A percentile compares a stretch with the other conserved stretches of the same genome.
phyloP scores from a whole-genome alignment of 805 yeast species.

The Middelhovenomyces tepae region DNA sequence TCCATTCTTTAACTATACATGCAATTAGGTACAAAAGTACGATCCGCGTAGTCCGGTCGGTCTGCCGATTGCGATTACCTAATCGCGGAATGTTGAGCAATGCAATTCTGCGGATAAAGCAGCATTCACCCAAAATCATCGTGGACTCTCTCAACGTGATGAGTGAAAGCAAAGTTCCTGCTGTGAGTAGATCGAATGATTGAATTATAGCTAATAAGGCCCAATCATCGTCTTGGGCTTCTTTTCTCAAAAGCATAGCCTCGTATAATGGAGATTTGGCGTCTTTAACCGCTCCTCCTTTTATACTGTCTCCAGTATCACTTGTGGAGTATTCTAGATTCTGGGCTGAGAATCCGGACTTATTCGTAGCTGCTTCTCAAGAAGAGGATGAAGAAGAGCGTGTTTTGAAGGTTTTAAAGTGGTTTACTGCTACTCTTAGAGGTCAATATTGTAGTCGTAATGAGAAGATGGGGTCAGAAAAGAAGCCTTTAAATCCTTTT shows the following conservation, averaged over 20 bases:
- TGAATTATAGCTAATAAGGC: constrained; percentile 3
- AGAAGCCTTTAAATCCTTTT: constrained; percentile 95
- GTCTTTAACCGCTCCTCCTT: constrained; percentile 94
- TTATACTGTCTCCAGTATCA: constrained; percentile 84
- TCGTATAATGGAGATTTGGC: constrained; percentile 91
- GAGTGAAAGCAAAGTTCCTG: constrained; percentile 16
- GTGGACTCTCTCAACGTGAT: too few relatives aligned
- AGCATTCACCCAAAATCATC: too few relatives aligned
- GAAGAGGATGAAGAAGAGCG: constrained; percentile 45
- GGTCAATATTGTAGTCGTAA: constrained; percentile 91
- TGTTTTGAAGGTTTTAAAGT: constrained; percentile 71
- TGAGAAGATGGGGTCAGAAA: constrained; percentile 89
- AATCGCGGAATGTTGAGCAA: too few relatives aligned
- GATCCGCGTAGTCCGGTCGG: too few relatives aligned
- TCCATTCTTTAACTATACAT: too few relatives aligned
- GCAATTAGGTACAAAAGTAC: too few relatives aligned
- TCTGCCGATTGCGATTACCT: too few relatives aligned
- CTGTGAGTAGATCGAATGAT: constrained; percentile 8
- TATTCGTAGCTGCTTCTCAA: constrained; percentile 60
- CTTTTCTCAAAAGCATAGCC: constrained; percentile 83
- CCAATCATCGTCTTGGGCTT: constrained; percentile 59
- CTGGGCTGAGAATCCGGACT: constrained; percentile 90
- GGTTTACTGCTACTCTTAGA: constrained; percentile 87
- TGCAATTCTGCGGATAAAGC: too few relatives aligned
- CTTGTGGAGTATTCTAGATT: constrained; percentile 86